Conservation (phyloP, 2,329 filamentous ascomycete genomes). For the Elsinoe necatrix region DNA sequence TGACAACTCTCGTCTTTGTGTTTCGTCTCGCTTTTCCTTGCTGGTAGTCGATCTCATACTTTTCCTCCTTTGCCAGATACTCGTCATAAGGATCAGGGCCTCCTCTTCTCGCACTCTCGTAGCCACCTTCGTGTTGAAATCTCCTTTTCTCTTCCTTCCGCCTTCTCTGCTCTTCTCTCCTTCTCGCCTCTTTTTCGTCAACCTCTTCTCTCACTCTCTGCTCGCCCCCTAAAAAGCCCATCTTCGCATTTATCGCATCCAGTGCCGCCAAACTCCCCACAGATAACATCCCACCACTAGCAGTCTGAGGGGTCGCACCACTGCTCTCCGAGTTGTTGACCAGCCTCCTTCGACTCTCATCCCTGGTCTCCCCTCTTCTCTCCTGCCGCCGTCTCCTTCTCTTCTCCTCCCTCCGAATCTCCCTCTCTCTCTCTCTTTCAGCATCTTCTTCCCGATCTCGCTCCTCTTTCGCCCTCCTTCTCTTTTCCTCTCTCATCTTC, state of each 20-base stretch:
- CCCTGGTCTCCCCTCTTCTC: constrained; percentile 20
- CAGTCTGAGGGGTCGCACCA: not conserved
- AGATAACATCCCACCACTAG: constrained; percentile 35
- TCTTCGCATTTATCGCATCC: constrained; percentile 36
- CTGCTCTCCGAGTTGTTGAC: constrained; percentile 7
- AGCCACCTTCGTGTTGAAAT: constrained; percentile 32
- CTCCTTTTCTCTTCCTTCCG: constrained; percentile 17
- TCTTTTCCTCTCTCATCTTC: constrained; percentile 18
- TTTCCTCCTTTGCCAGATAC: constrained; percentile 18
- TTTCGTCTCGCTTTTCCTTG: not conserved
- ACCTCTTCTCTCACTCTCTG: constrained; percentile 12
- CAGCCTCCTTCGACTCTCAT: not conserved
- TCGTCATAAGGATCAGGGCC: constrained; percentile 12
- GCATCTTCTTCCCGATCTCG: constrained; percentile 18
- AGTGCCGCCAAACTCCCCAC: constrained; percentile 57
- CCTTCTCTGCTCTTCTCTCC: constrained; percentile 15
- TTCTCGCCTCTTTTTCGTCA: constrained; percentile 14
- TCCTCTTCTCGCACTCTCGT: constrained; percentile 36
- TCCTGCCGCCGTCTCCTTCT: constrained; percentile 20
- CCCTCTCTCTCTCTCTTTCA: constrained; percentile 21
- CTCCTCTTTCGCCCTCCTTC: constrained; percentile 20
- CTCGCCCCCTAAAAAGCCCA: constrained; percentile 12
- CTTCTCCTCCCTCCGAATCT: constrained; percentile 22
- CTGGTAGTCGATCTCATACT: constrained; percentile 15
- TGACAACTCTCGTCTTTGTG: constrained; percentile 37